Base-by-base conservation (phyloP, 768 basidiomycete species). In the Termitomyces sp. region DNA sequence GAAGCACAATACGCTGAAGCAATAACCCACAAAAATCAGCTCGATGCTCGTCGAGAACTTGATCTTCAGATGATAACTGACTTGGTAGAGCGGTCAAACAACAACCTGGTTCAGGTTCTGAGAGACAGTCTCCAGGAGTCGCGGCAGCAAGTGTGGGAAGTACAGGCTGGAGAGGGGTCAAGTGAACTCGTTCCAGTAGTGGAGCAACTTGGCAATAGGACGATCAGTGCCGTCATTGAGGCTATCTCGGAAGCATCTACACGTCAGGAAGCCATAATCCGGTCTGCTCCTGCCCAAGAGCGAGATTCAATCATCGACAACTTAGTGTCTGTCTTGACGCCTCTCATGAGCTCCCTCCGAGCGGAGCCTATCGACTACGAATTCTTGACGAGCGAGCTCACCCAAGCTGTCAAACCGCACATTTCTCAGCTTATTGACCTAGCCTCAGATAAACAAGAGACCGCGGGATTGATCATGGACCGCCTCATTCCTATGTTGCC, bases 341-440 rank as follows among this genome's bases (percentile, higher is more conserved):
- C 92, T 0, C 76, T 82, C 53, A 71, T 93, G n/a, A 70, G 75
- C 4, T 76, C 85, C 1, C 67, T 87, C 22, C 85, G 81, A 27
- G 74, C 80, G 27, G 89, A 90, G 53, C 75, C 84, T 13, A 76
- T 94, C 48, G 90, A 94, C 66, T 90, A 93, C 64, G 88, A 92
- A 36, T 76, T 79, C 61, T 74, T 94, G 57, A 94, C 92, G 2
- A 76, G 75, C 46, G 83, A 84, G 63, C 82, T 94, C 16, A 80
- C 87, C 24, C 88, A 94, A 69, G 88, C 92, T 0, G 92, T 94
- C 65, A 92, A 93, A 64, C 92, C 92, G 7, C 88, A 92, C 61
- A 92, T 94, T 26, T 83, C 90, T 2, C 90, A 94, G 63, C 84
- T 94, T 58, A 94, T 94, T 60, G 92, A 94, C 67, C 80, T 94